Conservation (phyloP, 148 eudicot species). For the Selenicereus undatus region DNA sequence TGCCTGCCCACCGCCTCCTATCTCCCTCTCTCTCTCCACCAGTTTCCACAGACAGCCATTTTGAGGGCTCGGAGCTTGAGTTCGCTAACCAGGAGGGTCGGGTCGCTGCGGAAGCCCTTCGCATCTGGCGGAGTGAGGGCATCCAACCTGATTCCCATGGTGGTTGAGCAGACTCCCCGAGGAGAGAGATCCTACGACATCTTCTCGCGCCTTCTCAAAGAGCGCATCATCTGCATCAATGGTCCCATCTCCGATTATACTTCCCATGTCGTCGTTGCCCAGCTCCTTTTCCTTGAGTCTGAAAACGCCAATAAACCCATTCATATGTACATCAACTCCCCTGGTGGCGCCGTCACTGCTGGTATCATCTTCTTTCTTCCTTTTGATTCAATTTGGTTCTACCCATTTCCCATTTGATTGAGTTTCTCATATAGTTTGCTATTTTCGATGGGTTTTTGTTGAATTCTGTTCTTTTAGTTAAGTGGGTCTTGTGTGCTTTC, state of each 20-base stretch:
- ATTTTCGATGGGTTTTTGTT: neutral
- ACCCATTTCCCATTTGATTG: neutral
- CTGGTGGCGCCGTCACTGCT: slow-evolving; percentile 97
- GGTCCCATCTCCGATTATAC: slow-evolving; percentile 91
- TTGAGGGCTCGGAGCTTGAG: slow-evolving; percentile 14
- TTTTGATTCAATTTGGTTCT: neutral
- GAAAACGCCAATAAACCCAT: slow-evolving; percentile 95
- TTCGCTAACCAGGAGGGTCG: neutral
- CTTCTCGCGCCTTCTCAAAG: slow-evolving; percentile 88
- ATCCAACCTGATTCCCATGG: slow-evolving; percentile 83
- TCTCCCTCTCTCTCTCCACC: slow-evolving; percentile 3
- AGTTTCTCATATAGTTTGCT: neutral
- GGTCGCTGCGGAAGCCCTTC: neutral
- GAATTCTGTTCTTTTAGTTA: neutral
- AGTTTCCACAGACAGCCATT: slow-evolving; percentile 2
- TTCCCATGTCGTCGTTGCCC: slow-evolving; percentile 92
- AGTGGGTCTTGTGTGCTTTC: neutral
- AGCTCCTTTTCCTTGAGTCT: slow-evolving; percentile 87
- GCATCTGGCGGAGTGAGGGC: slow-evolving; percentile 5
- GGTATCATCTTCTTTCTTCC: slow-evolving; percentile 32
- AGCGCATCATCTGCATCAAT: slow-evolving; percentile 85
- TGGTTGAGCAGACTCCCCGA: slow-evolving; percentile 87
- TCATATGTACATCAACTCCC: slow-evolving; percentile 90
- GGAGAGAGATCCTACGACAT: slow-evolving; percentile 96
- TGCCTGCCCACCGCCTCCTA: neutral